Conservation (phyloP, 768 basidiomycete genomes). For the Boletales sp. region DNA sequence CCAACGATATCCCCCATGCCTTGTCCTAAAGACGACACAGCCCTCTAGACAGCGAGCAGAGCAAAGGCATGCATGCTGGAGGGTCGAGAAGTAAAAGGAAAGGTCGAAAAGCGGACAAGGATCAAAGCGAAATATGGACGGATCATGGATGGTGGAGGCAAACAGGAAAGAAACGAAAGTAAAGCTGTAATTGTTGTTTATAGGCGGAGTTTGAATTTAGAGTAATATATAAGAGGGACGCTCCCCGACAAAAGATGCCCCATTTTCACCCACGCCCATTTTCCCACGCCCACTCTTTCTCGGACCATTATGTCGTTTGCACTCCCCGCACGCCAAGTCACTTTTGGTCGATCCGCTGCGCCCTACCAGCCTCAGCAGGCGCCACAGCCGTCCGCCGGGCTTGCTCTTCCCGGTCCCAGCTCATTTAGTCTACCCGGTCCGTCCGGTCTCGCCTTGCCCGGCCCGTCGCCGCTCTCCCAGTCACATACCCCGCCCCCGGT, state of each 20-base stretch:
- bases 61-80: too few relatives aligned
- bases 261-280: conserved; percentile 23
- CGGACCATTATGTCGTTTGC: conserved; percentile 52
- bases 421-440: conserved; percentile 43
- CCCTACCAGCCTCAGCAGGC: conserved; percentile 41
- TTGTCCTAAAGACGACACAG: background rate
- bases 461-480: conserved; percentile 55
- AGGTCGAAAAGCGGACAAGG: background rate
- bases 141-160: conserved; percentile 28
- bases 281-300: conserved; percentile 25
- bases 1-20: background rate
- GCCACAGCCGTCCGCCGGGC: conserved; percentile 44
- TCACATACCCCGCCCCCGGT: conserved; percentile 32
- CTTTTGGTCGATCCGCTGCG: conserved; percentile 63
- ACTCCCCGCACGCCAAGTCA: conserved; percentile 75
- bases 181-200: conserved; percentile 14
- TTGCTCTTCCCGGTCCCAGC: conserved; percentile 52
- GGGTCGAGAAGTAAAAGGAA: background rate
- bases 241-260: conserved; percentile 9
- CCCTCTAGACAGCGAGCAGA: background rate
- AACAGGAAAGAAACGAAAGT: conserved; percentile 13
- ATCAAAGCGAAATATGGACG: background rate
- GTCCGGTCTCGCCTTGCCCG: conserved; percentile 47
- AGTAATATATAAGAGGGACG: conserved; percentile 25
- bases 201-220: conserved; percentile 29